Evolutionary conservation across 345 rosid genomes (phyloP).

Genomic region (Corchorus olitorius): DNA sequence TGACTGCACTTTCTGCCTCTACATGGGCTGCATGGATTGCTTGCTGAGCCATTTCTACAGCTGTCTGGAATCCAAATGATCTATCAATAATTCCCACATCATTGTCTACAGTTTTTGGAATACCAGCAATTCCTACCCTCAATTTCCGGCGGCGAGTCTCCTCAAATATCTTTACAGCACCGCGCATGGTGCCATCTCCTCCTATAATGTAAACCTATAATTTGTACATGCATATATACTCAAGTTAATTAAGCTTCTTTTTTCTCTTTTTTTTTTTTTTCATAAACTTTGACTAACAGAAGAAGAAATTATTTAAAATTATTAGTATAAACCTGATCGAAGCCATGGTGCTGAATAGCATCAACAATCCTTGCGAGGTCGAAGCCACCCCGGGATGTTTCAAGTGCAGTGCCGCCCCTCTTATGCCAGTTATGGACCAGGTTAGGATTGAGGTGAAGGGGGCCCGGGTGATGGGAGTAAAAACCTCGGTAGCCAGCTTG

Average conservation of each 20-base stretch:
- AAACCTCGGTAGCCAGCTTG: slow-evolving; percentile 86
- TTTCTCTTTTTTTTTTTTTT: no score
- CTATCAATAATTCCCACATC: slow-evolving; percentile 85
- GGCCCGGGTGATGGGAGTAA: slow-evolving; percentile 47
- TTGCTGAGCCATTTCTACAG: slow-evolving; percentile 87
- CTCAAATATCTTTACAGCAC: slow-evolving; percentile 67
- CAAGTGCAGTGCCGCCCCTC: slow-evolving; percentile 82
- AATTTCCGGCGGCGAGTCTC: slow-evolving; percentile 57
- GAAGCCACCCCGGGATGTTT: slow-evolving; percentile 86
- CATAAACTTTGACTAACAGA: no score
- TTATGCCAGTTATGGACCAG: slow-evolving; percentile 70
- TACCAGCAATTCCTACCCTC: slow-evolving; percentile 55
- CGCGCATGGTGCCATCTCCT: slow-evolving; percentile 90
- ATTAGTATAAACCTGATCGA: slow-evolving; percentile 56
- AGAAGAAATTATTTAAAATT: no score
- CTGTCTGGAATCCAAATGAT: slow-evolving; percentile 94
- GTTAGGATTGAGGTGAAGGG: slow-evolving; percentile 58
- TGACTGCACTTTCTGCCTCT: slow-evolving; percentile 93
- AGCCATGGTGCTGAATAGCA: slow-evolving; percentile 55
- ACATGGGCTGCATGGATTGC: slow-evolving; percentile 84
- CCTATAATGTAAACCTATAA: slow-evolving; percentile 72
- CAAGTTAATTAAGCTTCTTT: no score
- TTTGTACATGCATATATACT: neutral
- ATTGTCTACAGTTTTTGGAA: slow-evolving; percentile 88
- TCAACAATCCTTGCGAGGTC: slow-evolving; percentile 68